A percentile compares a stretch with the other conserved stretches of the same genome.
Conservation (phyloP, 2,329 filamentous ascomycete genomes). For the Cladophialophora chaetospira region DNA sequence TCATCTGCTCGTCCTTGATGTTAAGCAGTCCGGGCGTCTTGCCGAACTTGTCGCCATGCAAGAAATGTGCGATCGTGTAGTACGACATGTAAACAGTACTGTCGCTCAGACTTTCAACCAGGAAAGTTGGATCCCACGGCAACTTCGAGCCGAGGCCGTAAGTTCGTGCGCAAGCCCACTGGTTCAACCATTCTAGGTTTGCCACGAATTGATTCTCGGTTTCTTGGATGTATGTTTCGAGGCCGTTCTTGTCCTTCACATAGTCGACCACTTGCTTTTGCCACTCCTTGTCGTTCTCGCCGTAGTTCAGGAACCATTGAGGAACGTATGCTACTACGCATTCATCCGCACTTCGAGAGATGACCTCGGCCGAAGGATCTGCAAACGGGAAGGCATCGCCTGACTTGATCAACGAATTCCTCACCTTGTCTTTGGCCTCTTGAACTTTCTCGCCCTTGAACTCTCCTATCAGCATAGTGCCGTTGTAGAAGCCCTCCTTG, state of each 20-base stretch:
- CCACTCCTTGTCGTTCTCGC: conserved; percentile 79
- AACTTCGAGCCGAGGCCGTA: conserved; percentile 93
- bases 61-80: conserved; percentile 62
- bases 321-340: conserved; percentile 92
- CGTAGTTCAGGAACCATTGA: conserved; percentile 98
- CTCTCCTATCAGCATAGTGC: conserved; percentile 82
- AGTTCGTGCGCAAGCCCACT: conserved; percentile 91
- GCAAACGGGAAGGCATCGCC: conserved; percentile 87
- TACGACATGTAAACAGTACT: conserved; percentile 80
- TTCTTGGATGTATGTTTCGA: conserved; percentile 80
- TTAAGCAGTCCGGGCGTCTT: conserved; percentile 67
- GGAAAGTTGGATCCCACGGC: conserved; percentile 86
- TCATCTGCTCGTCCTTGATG: conserved; percentile 82
- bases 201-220: conserved; percentile 79
- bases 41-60: conserved; percentile 87
- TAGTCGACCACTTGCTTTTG: conserved; percentile 72
- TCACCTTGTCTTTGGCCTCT: conserved; percentile 81
- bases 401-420: conserved; percentile 72
- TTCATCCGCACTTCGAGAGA: conserved; percentile 85
- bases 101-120: conserved; percentile 91
- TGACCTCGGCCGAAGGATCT: conserved; percentile 87
- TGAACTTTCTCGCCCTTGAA: conserved; percentile 87
- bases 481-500: conserved; percentile 97
- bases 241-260: conserved; percentile 66
- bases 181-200: conserved; percentile 87